phyloP scores from a whole-genome alignment of 179 eudicot genomes.

The Beta lomatogona region DNA sequence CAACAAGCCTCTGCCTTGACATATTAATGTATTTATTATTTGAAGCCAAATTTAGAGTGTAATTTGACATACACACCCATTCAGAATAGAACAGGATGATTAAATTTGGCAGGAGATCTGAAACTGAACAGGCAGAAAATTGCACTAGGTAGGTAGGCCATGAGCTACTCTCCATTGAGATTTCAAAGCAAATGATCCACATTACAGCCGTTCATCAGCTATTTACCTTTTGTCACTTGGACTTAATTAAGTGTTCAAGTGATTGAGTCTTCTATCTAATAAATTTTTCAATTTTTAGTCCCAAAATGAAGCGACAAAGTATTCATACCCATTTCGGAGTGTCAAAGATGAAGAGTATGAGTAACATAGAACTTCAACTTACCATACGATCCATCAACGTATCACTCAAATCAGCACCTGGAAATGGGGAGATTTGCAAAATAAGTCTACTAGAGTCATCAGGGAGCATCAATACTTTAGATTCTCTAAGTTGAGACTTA shows the following conservation, averaged over 20 bases:
- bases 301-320: no score
- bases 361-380: constrained; percentile 9
- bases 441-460: neutral
- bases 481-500: neutral
- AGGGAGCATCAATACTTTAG: neutral
- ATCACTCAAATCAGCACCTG: constrained; percentile 98
- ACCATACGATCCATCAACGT: constrained; percentile 99
- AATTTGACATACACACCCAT: no score
- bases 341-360: no score
- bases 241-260: no score
- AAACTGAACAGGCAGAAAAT: neutral
- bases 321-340: no score
- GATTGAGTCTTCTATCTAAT: no score
- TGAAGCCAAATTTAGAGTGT: neutral
- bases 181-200: neutral
- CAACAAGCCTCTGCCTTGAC: neutral
- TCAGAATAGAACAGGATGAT: neutral
- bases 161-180: neutral
- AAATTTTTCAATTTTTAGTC: no score
- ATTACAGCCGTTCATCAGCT: neutral
- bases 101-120: neutral
- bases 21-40: no score
- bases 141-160: neutral
- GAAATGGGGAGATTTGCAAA: neutral
- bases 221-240: no score